Evolutionary conservation across 148 eudicot genomes (phyloP).

Genomic region (Rhododendron griersonianum): DNA sequence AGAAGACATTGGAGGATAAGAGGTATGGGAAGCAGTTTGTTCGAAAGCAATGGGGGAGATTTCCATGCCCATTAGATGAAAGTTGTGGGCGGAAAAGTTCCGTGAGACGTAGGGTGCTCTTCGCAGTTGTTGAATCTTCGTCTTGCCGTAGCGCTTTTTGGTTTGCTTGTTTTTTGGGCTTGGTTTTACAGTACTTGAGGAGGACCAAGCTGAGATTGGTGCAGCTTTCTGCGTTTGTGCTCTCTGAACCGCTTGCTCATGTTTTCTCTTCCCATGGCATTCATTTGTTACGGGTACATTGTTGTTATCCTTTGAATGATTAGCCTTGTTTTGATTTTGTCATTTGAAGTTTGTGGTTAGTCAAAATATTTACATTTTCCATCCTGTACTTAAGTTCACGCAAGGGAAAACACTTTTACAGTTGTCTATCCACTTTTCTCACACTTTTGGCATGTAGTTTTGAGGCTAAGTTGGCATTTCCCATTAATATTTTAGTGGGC

Average conservation of each 20-base stretch:
- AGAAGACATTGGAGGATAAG: slow-evolving; percentile 8
- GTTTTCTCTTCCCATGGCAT: slow-evolving; percentile 51
- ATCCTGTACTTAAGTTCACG: neutral
- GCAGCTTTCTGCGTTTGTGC: slow-evolving; percentile 32
- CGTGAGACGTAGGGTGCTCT: slow-evolving; percentile 7
- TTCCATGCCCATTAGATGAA: neutral
- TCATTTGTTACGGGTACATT: slow-evolving; percentile 42
- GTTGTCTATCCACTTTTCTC: neutral
- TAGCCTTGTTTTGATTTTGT: neutral
- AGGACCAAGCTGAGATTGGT: slow-evolving; percentile 21
- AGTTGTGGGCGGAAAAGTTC: neutral
- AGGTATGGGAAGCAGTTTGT: slow-evolving; percentile 53
- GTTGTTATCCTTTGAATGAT: neutral
- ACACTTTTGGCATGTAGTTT: neutral
- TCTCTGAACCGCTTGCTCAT: slow-evolving; percentile 29
- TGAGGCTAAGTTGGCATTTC: neutral
- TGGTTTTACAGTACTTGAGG: slow-evolving; percentile 42
- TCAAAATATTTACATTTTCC: too few relatives aligned
- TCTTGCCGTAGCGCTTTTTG: slow-evolving; percentile 23
- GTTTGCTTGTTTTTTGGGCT: slow-evolving; percentile 36
- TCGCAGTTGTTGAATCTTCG: slow-evolving; percentile 24
- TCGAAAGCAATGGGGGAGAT: slow-evolving; percentile 36
- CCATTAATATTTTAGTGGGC: neutral
- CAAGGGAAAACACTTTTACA: neutral
- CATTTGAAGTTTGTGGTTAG: neutral